These are phyloP conservation scores for Funneliformis caledonium DNA, from an alignment of 371 early-diverging fungal species.

Conservation along the genomic window DNA sequence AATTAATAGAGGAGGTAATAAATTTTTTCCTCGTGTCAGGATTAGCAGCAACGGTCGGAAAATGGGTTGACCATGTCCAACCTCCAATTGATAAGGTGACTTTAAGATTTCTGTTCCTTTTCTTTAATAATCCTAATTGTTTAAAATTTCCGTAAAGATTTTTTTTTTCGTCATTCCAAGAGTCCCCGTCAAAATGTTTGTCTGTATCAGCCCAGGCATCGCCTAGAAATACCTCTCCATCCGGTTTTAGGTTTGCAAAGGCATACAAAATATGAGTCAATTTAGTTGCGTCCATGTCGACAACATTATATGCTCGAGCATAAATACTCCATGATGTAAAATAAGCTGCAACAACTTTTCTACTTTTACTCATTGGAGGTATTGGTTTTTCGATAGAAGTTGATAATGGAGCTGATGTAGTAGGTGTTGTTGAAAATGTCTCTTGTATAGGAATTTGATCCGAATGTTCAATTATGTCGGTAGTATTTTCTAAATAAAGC, in stretches of 20 bases:
- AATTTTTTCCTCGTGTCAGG: conserved; percentile 63
- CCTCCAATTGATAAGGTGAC: conserved; percentile 85
- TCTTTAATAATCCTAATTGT: conserved; percentile 78
- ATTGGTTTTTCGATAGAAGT: not conserved
- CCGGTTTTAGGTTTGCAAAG: conserved; percentile 79
- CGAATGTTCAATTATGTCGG: not conserved
- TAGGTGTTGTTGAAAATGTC: not conserved
- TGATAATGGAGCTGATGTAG: not conserved
- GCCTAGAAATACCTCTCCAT: conserved; percentile 67
- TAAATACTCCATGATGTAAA: conserved; percentile 77
- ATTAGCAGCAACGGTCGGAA: conserved; percentile 72
- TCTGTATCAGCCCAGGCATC: conserved; percentile 84
- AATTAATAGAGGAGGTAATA: conserved; percentile 61
- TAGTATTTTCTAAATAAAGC: not conserved
- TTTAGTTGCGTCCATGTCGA: conserved; percentile 66
- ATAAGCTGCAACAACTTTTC: conserved; percentile 52
- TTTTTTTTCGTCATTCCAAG: conserved; percentile 66
- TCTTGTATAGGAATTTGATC: not conserved
- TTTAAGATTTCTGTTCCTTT: conserved; percentile 67
- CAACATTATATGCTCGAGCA: conserved; percentile 68
- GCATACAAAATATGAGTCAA: conserved; percentile 87
- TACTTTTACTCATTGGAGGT: not conserved
- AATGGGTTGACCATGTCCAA: conserved; percentile 86
- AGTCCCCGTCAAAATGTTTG: conserved; percentile 62
- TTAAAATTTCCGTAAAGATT: conserved; percentile 81